A percentile compares a stretch with the other conserved stretches of the same genome.
phyloP scores from a whole-genome alignment of 2,329 filamentous ascomycete species.

The Apiospora koreana region DNA sequence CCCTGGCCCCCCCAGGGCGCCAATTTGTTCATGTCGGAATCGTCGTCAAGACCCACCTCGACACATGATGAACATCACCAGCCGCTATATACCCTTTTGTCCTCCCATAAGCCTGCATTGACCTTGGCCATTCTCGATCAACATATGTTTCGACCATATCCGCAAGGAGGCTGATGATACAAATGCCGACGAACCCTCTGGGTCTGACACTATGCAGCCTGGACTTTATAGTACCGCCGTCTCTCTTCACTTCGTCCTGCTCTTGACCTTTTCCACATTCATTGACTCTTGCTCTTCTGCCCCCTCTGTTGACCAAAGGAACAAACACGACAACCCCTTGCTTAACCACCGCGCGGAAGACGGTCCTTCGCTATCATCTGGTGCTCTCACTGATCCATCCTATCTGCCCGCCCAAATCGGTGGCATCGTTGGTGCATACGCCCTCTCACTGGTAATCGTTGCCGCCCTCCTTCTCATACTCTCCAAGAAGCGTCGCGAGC shows the following conservation, averaged over 20 bases:
- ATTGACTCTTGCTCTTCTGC: conserved; percentile 28
- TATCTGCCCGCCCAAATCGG: conserved; percentile 81
- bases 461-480: conserved; percentile 66
- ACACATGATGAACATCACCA: conserved; percentile 50
- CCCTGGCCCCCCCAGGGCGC: conserved; percentile 32
- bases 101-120: conserved; percentile 43
- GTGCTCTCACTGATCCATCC: conserved; percentile 59
- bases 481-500: conserved; percentile 54
- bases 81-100: conserved; percentile 58
- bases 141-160: conserved; percentile 51
- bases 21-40: conserved; percentile 35
- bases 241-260: conserved; percentile 27
- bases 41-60: conserved; percentile 33
- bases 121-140: conserved; percentile 49
- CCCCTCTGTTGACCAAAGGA: conserved; percentile 26
- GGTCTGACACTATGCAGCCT: conserved; percentile 33
- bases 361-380: conserved; percentile 59
- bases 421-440: conserved; percentile 81
- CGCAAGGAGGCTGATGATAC: conserved; percentile 40
- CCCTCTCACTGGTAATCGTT: conserved; percentile 73
- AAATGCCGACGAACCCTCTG: conserved; percentile 22
- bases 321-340: conserved; percentile 27
- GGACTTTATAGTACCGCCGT: conserved; percentile 32
- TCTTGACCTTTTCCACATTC: conserved; percentile 27
- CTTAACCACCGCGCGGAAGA: conserved; percentile 57